phyloP scores from a whole-genome alignment of 2,329 filamentous ascomycete genomes.

The Curvularia verruculosa region DNA sequence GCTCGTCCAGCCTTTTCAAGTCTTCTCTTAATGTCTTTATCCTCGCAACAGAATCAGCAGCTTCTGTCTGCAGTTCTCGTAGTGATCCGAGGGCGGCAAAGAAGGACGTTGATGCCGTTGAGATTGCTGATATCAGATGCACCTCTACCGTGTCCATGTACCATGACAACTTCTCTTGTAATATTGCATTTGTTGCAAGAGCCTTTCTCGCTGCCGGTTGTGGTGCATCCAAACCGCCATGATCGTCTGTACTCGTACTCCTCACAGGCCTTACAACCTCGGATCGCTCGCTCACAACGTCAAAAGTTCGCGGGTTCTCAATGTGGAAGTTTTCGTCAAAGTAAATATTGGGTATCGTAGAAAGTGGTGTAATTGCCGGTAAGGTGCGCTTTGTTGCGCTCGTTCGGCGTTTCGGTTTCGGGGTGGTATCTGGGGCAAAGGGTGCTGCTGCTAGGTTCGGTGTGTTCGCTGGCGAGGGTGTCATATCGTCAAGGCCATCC shows the following conservation, averaged over 20 bases:
- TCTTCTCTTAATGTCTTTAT: conserved; percentile 84
- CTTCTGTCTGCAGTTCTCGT: conserved; percentile 88
- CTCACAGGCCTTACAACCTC: conserved; percentile 80
- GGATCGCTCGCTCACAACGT: conserved; percentile 93
- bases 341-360: conserved; percentile 90
- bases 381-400: conserved; percentile 64
- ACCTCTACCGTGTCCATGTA: conserved; percentile 99
- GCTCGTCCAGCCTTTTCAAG: conserved; percentile 78
- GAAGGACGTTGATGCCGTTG: conserved; percentile 92
- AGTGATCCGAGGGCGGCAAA: conserved; percentile 92
- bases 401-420: conserved; percentile 57
- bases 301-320: conserved; percentile 94
- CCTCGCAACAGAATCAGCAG: conserved; percentile 84
- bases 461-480: conserved; percentile 41
- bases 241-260: conserved; percentile 57
- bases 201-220: conserved; percentile 71
- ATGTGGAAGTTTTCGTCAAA: conserved; percentile 95
- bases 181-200: conserved; percentile 91
- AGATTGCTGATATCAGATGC: conserved; percentile 94
- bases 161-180: conserved; percentile 98
- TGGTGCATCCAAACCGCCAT: conserved; percentile 62
- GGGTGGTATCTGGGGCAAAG: conserved; percentile 55
- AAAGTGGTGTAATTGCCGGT: conserved; percentile 81
- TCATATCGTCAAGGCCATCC: conserved; percentile 57
- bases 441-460: conserved; percentile 51